Evolutionary conservation across 495 filamentous ascomycete species (phyloP).

Genomic region (Annulohypoxylon moriforme): DNA sequence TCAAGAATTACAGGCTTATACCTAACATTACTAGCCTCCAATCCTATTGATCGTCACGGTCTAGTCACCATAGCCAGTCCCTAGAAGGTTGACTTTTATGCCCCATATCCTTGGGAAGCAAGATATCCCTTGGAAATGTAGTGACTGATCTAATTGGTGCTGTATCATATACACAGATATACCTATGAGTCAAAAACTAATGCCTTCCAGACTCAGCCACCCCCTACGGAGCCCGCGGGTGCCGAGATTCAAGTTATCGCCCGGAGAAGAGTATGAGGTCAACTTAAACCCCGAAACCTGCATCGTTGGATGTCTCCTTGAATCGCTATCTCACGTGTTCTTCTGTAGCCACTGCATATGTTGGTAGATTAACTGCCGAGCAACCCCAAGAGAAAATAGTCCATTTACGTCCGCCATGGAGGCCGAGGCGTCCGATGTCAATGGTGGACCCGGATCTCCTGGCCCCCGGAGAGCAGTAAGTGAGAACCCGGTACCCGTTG

Average conservation of each 20-base stretch:
- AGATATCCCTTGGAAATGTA: slow-evolving; percentile 6
- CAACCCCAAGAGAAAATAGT: not conserved
- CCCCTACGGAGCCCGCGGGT: slow-evolving; percentile 27
- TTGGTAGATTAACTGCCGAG: not conserved
- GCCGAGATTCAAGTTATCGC: slow-evolving; percentile 22
- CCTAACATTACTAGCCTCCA: not conserved
- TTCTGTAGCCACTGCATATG: not conserved
- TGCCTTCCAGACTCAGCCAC: slow-evolving; percentile 2
- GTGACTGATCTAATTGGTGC: slow-evolving; percentile 12
- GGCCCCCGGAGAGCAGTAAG: slow-evolving; percentile 42
- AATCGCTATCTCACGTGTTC: not conserved
- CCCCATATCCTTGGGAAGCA: not conserved
- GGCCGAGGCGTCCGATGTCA: slow-evolving; percentile 24
- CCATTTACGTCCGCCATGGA: slow-evolving; percentile 23
- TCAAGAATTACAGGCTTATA: not conserved
- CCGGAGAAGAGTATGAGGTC: slow-evolving; percentile 7
- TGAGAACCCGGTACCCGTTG: slow-evolving; percentile 25
- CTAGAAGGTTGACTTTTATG: not conserved
- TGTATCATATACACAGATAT: not conserved
- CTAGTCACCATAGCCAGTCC: not conserved
- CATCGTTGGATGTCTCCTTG: not conserved
- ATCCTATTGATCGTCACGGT: not conserved
- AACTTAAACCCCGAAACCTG: slow-evolving; percentile 21
- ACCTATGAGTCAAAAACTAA: slow-evolving; percentile 10
- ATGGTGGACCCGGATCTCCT: slow-evolving; percentile 22